Evolutionary conservation across 768 basidiomycete genomes (phyloP), one percentile per base, ranked within the genome.

Genomic region (Coprinopsis cinerea): DNA sequence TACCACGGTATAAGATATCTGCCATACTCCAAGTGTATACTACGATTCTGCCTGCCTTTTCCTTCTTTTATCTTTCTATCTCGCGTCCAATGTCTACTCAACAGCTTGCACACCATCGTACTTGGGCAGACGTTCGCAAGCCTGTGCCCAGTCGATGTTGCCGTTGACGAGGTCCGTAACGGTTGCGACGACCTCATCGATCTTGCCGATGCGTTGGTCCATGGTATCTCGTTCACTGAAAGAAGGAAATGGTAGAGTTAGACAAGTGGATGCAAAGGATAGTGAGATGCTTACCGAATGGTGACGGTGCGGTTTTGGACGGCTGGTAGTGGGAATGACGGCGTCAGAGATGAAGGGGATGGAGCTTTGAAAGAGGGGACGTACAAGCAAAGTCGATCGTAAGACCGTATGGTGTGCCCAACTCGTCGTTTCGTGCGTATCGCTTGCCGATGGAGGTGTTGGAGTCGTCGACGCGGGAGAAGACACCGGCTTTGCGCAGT

Each of bases 341-440:
- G 41, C 46, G 52, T 11, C 26, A 15, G 20, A 30, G 10, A 32
- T 15, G 22, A 26, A 41, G 26, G 27, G 30, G 35, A 41, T 49
- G 44, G 45, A 43, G 26, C 35, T 34, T 30, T 35, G 35, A 40
- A 48, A 43, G 45, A 39, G 24, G 32, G 36, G 35, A 73, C 73
- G 61, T 66, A 75, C 74, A 76, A 45, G 94, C 96, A 70, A 98
- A 97, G 67, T 97, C 95, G 49, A 98, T 76, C 1, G 96, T 99
- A 51, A 95, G 77, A 44, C 95, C 96, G 67, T 87, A 99, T 1
- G 96, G 96, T 25, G 96, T 98, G 55, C 96, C 96, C 39, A 99
- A 79, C 70, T 98, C 96, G 68, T 99, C 96, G 68, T 98, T 99
- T 51, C 96, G 82, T 11, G 96, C 83, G 69, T 98, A 98, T 13